Percentiles rank a stretch among this genome's conserved stretches.
phyloP scores from a whole-genome alignment of 1,139 yeast species.

The Zygosaccharomyces sapae region DNA sequence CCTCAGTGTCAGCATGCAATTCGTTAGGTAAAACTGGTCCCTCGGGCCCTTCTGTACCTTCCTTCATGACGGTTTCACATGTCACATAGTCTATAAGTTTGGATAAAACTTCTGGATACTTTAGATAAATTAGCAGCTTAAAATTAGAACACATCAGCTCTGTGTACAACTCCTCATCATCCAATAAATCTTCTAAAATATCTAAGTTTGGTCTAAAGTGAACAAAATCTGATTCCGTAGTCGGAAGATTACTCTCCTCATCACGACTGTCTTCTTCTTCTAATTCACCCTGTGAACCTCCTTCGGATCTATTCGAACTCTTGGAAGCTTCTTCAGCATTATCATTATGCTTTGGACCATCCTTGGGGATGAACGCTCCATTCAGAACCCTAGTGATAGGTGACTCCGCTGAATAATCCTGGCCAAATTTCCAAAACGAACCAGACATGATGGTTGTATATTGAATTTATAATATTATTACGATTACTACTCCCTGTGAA shows the following conservation, averaged over 20 bases:
- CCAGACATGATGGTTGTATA: conserved; percentile 52
- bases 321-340: conserved; percentile 13
- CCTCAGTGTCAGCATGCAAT: conserved; percentile 14
- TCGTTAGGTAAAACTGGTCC: conserved; percentile 25
- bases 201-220: conserved; percentile 38
- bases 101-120: conserved; percentile 66
- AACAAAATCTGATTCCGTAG: conserved; percentile 31
- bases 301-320: conserved; percentile 4
- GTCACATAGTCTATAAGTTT: conserved; percentile 66
- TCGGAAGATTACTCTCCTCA: conserved; percentile 24
- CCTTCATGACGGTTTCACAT: conserved; percentile 34
- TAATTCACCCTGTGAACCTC: conserved; percentile 16
- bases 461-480: no score
- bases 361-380: conserved; percentile 38
- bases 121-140: conserved; percentile 70
- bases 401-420: conserved; percentile 73
- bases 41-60: conserved; percentile 13
- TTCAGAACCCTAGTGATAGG: conserved; percentile 66
- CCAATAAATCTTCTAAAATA: conserved; percentile 63
- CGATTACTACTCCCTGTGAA: no score
- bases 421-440: conserved; percentile 88
- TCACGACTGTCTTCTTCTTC: conserved; percentile 26
- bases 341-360: conserved; percentile 19
- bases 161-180: conserved; percentile 81
- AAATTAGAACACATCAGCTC: conserved; percentile 82